Evolutionary conservation across 345 rosid genomes (phyloP).

Genomic region (Rhodamnia rubescens): DNA sequence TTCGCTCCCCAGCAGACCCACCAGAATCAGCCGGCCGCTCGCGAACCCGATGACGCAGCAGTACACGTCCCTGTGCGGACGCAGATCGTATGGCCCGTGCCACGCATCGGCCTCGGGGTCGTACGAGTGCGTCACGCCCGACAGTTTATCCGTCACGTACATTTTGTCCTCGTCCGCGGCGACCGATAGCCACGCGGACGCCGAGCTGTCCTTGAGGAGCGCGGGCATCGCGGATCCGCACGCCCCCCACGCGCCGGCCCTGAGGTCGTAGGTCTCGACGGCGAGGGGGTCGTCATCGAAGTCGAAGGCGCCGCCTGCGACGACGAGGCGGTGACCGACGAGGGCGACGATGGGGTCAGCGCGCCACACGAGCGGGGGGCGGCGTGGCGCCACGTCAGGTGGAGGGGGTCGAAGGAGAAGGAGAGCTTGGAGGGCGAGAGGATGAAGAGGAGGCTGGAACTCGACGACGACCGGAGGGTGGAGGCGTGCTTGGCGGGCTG

Average conservation of each 20-base stretch:
- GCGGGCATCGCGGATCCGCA: conserved; percentile 49
- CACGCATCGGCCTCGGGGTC: conserved; percentile 39
- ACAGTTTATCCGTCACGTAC: conserved; percentile 40
- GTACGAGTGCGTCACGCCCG: conserved; percentile 37
- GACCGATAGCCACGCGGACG: conserved; percentile 55
- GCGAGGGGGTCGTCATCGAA: conserved; percentile 70
- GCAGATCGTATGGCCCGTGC: conserved; percentile 37
- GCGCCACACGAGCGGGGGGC: conserved; percentile 49
- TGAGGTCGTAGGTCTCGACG: conserved; percentile 44
- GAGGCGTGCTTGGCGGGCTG: conserved; percentile 15
- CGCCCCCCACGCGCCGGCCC: conserved; percentile 30
- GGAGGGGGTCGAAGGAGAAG: conserved; percentile 66
- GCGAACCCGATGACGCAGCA: conserved; percentile 22
- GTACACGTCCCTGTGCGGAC: conserved; percentile 11
- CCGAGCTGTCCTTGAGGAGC: conserved; percentile 30
- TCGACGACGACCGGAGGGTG: conserved; percentile 46
- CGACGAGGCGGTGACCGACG: conserved; percentile 27
- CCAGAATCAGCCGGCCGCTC: conserved; percentile 26
- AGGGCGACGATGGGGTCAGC: conserved; percentile 57
- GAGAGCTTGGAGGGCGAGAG: conserved; percentile 42
- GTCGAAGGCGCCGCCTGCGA: conserved; percentile 57
- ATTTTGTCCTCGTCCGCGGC: conserved; percentile 23
- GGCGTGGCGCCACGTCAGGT: conserved; percentile 52
- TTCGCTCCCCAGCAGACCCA: conserved; percentile 25
- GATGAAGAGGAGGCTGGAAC: conserved; percentile 46